These are phyloP conservation scores for Podaxis carcinomalis DNA, from an alignment of 768 basidiomycete species.

Conservation along the genomic window DNA sequence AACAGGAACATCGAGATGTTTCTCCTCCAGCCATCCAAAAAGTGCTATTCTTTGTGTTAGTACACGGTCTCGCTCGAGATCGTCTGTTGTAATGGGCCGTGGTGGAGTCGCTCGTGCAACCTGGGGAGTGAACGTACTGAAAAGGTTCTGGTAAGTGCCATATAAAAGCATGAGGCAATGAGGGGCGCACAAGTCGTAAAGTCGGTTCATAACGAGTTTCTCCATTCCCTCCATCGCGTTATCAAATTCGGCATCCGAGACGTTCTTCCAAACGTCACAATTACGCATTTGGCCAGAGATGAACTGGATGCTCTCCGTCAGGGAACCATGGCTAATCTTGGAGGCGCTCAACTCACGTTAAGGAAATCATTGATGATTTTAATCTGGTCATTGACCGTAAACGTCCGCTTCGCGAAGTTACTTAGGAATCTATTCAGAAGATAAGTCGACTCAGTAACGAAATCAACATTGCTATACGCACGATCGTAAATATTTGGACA, in stretches of 20 bases:
- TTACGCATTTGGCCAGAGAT: conserved; percentile 86
- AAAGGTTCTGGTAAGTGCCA: conserved; percentile 6
- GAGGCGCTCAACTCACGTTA: conserved; percentile 43
- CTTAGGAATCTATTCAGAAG: conserved; percentile 70
- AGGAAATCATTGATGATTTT: conserved; percentile 95
- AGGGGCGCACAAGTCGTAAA: conserved; percentile 85
- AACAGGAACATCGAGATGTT: conserved; percentile 87
- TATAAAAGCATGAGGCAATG: not conserved
- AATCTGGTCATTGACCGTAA: conserved; percentile 89
- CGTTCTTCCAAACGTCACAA: conserved; percentile 77
- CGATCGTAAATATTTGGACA: conserved; percentile 95
- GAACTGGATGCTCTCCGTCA: conserved; percentile 48
- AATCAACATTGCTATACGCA: conserved; percentile 37
- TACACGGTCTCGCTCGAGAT: conserved; percentile 93
- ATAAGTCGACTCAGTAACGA: not conserved
- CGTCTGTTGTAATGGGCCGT: conserved; percentile 84
- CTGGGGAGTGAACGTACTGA: conserved; percentile 90
- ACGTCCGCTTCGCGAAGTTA: conserved; percentile 89
- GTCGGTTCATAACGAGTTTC: conserved; percentile 97
- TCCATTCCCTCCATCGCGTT: conserved; percentile 99
- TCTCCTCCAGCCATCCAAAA: conserved; percentile 86
- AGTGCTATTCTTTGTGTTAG: conserved; percentile 85
- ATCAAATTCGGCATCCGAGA: conserved; percentile 82
- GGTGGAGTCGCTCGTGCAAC: conserved; percentile 61
- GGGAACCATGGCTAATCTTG: conserved; percentile 9